These are phyloP conservation scores for Haplosporangium sp. DNA, from an alignment of 371 early-diverging fungal genomes.

Conservation along the genomic window DNA sequence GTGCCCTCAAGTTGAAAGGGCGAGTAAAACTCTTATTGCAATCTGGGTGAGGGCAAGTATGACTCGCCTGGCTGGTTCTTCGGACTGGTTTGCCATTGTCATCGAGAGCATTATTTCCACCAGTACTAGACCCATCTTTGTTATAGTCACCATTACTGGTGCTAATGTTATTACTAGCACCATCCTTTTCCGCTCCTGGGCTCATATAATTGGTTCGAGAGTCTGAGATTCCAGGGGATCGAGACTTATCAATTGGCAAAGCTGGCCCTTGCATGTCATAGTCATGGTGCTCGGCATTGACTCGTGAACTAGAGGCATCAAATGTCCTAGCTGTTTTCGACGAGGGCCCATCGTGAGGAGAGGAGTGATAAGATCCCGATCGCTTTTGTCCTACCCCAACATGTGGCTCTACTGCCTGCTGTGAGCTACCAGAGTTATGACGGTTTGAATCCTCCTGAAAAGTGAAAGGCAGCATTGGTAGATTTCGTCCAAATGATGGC, in stretches of 20 bases:
- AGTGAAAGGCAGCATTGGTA: conserved; percentile 33
- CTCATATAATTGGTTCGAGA: not conserved
- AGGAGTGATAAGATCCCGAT: conserved; percentile 26
- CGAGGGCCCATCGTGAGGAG: conserved; percentile 30
- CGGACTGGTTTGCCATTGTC: conserved; percentile 25
- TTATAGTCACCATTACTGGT: not conserved
- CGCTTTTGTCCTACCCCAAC: conserved; percentile 40
- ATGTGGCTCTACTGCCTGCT: conserved; percentile 7
- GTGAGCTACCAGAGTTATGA: conserved; percentile 12
- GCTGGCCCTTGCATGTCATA: conserved; percentile 47
- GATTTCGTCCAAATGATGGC: conserved; percentile 45
- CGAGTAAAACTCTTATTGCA: conserved; percentile 85
- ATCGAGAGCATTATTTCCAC: conserved; percentile 9
- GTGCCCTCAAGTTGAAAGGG: conserved; percentile 85
- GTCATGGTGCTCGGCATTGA: conserved; percentile 26
- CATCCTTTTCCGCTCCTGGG: not conserved
- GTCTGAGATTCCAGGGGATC: conserved; percentile 6
- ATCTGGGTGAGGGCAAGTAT: conserved; percentile 60
- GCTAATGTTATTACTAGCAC: not conserved
- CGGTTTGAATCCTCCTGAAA: conserved; percentile 26
- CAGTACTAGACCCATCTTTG: not conserved
- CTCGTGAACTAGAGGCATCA: conserved; percentile 13
- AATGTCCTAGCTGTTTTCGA: conserved; percentile 36
- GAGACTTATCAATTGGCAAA: conserved; percentile 23
- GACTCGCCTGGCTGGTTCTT: conserved; percentile 29